phyloP scores from a whole-genome alignment of 2,329 filamentous ascomycete genomes.

The Fulvia fulva region DNA sequence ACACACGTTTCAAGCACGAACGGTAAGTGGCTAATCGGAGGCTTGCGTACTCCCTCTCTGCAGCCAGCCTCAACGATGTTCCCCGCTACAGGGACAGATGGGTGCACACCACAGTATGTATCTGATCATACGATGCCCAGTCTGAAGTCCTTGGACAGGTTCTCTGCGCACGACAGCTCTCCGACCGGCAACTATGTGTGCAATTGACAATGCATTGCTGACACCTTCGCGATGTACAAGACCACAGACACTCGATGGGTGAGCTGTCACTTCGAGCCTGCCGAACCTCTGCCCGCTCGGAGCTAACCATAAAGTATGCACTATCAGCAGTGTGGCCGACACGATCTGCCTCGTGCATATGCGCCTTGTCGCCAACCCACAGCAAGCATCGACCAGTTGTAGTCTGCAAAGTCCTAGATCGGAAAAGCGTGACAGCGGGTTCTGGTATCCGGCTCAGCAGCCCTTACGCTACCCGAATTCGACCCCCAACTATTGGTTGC shows the following conservation, averaged over 20 bases:
- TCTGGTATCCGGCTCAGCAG: not conserved
- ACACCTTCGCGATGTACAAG: too few relatives aligned
- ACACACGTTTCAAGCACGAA: not conserved
- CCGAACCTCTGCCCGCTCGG: not conserved
- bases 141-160: not conserved
- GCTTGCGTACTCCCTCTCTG: not conserved
- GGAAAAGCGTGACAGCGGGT: not conserved
- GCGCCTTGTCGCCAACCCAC: not conserved
- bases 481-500: not conserved
- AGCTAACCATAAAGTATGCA: not conserved
- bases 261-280: too few relatives aligned
- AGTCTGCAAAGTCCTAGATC: not conserved
- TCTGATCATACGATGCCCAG: not conserved
- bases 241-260: too few relatives aligned
- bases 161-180: not conserved
- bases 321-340: not conserved
- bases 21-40: not conserved
- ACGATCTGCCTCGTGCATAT: constrained; percentile 1
- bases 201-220: too few relatives aligned
- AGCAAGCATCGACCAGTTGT: not conserved
- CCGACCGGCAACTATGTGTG: not conserved
- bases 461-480: not conserved
- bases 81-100: not conserved
- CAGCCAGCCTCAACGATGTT: not conserved
- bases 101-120: not conserved